These are phyloP conservation scores for Fraxinus excelsior DNA, from an alignment of 257 asterid species.

Conservation along the genomic window DNA sequence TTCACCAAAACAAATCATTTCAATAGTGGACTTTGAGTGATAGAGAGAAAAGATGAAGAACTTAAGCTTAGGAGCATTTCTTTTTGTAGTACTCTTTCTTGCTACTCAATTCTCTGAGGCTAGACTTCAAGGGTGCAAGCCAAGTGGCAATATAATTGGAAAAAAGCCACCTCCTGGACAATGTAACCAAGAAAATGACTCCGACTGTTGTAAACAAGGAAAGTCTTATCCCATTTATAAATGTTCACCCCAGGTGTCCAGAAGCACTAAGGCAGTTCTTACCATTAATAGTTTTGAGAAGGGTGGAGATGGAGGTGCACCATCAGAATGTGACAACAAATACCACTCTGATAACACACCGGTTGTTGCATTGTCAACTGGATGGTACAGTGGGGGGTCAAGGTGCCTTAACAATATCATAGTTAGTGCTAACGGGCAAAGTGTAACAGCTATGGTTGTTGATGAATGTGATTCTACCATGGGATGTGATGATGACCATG, in stretches of 20 bases:
- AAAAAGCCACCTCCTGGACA: constrained; percentile 43
- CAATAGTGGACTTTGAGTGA: not conserved
- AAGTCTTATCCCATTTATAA: constrained; percentile 32
- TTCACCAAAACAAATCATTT: not conserved
- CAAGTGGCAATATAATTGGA: constrained; percentile 42
- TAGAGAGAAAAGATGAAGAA: not conserved
- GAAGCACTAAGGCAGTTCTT: constrained; percentile 37
- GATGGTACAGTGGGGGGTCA: constrained; percentile 44
- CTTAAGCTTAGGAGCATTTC: not conserved
- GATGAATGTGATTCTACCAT: constrained; percentile 52
- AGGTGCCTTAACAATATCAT: constrained; percentile 33
- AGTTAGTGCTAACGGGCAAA: constrained; percentile 29
- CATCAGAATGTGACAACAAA: constrained; percentile 43
- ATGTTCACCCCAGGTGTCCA: constrained; percentile 36
- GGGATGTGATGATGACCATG: constrained; percentile 51
- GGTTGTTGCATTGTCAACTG: constrained; percentile 45
- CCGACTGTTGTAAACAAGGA: constrained; percentile 45
- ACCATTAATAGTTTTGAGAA: constrained; percentile 47
- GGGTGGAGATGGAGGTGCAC: constrained; percentile 53
- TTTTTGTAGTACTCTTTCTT: not conserved
- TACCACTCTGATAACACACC: constrained; percentile 41
- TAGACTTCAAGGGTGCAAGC: constrained; percentile 20
- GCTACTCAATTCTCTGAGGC: not conserved
- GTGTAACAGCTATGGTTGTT: constrained; percentile 41
- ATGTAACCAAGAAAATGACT: constrained; percentile 42